Evolutionary conservation across 352 stramenopile species (phyloP).

Genomic region (Plasmopara halstedii): DNA sequence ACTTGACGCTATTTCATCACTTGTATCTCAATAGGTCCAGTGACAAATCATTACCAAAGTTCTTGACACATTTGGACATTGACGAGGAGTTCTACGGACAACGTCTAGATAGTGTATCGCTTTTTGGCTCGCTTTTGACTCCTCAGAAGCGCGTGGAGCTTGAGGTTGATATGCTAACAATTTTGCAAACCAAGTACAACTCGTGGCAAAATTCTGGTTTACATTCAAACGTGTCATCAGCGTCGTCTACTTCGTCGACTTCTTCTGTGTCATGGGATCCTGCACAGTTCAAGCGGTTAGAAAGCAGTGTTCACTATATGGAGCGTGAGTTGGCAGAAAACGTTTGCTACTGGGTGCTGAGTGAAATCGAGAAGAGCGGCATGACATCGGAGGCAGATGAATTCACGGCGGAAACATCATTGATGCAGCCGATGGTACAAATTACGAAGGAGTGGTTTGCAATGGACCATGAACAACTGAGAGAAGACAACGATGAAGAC

Average conservation of each 20-base stretch:
- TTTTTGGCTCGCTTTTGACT: conserved; percentile 34
- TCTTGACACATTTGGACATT: conserved; percentile 16
- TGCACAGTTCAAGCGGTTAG: conserved; percentile 18
- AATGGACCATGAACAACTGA: conserved; percentile 18
- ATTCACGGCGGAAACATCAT: neutral
- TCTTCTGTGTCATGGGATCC: conserved; percentile 27
- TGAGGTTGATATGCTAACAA: conserved; percentile 28
- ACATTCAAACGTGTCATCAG: conserved; percentile 25
- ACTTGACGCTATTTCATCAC: conserved; percentile 50
- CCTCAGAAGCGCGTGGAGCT: conserved; percentile 46
- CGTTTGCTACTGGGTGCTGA: conserved; percentile 19
- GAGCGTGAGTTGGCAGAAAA: conserved; percentile 30
- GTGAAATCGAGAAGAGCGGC: conserved; percentile 14
- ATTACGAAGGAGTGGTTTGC: conserved; percentile 21
- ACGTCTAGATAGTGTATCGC: conserved; percentile 17
- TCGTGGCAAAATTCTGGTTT: conserved; percentile 21
- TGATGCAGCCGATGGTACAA: conserved; percentile 5
- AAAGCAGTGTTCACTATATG: conserved; percentile 30
- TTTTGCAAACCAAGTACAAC: conserved; percentile 42
- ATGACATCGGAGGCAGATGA: conserved; percentile 3
- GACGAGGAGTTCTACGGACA: conserved; percentile 54
- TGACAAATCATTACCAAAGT: conserved; percentile 6
- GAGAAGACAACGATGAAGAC: conserved; percentile 6
- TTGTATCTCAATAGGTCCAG: conserved; percentile 35
- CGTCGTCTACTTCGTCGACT: conserved; percentile 20